phyloP scores from a whole-genome alignment of 768 basidiomycete species.

The Lentinula guzmanii region DNA sequence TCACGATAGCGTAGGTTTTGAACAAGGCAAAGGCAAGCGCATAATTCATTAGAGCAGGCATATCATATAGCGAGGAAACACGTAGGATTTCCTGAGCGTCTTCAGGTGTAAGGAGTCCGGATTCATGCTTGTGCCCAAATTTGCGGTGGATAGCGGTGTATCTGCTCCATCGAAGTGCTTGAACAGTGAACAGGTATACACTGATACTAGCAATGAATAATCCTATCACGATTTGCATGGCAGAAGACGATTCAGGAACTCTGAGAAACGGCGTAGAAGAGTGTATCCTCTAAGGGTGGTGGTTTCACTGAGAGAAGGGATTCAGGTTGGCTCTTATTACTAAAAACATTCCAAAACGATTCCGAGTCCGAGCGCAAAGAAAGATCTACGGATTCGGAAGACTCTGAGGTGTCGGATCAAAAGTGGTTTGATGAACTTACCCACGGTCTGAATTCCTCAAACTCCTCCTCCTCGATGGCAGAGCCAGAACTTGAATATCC shows the following conservation, averaged over 20 bases:
- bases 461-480: not conserved
- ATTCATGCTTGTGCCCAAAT: constrained; percentile 27
- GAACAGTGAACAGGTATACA: constrained; percentile 23
- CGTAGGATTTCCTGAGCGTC: constrained; percentile 40
- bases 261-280: not conserved
- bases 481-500: not conserved
- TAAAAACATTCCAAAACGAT: too few species aligned
- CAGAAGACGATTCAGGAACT: not conserved
- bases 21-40: constrained; percentile 43
- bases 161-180: constrained; percentile 33
- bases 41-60: constrained; percentile 35
- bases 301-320: not conserved
- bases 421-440: not conserved
- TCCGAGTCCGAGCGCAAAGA: too few species aligned
- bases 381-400: too few species aligned
- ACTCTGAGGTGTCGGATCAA: not conserved
- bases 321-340: not conserved
- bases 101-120: constrained; percentile 28
- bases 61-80: constrained; percentile 32
- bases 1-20: constrained; percentile 45
- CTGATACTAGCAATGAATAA: not conserved
- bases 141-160: constrained; percentile 35
- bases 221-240: not conserved
- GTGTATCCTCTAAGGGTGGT: not conserved
- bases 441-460: not conserved